phyloP scores from a whole-genome alignment of 78 protist species.

The Anaeramoeba flamelloides region DNA sequence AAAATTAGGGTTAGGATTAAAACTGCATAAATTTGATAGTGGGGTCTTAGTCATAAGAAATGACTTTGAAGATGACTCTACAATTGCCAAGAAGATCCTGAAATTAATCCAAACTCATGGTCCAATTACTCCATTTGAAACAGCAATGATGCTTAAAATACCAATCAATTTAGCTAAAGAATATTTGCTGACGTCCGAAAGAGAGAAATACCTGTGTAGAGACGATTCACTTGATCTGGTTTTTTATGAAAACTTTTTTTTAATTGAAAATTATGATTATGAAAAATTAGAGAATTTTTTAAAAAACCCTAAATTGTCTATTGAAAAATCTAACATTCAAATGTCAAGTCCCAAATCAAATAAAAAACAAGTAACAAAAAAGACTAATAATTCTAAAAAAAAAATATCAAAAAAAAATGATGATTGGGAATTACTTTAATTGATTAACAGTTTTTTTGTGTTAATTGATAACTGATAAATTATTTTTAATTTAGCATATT shows the following conservation, averaged over 20 bases:
- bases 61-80: not conserved
- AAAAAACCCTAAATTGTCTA: no score
- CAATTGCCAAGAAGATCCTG: not conserved
- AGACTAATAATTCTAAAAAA: no score
- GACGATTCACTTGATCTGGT: not conserved
- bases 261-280: not conserved
- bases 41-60: not conserved
- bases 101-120: not conserved
- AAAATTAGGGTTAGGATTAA: not conserved
- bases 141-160: not conserved
- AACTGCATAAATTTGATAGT: not conserved
- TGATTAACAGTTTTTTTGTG: no score
- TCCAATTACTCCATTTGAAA: not conserved
- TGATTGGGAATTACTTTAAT: no score
- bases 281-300: not conserved
- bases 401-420: no score
- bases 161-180: not conserved
- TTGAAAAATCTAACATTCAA: no score
- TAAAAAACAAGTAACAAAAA: no score
- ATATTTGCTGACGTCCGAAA: not conserved
- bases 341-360: no score
- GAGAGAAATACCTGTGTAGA: not conserved
- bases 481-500: no score
- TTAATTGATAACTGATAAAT: no score
- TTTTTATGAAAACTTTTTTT: not conserved